Conservation (phyloP, 208 protist species). For the Trypanosoma vivax region DNA sequence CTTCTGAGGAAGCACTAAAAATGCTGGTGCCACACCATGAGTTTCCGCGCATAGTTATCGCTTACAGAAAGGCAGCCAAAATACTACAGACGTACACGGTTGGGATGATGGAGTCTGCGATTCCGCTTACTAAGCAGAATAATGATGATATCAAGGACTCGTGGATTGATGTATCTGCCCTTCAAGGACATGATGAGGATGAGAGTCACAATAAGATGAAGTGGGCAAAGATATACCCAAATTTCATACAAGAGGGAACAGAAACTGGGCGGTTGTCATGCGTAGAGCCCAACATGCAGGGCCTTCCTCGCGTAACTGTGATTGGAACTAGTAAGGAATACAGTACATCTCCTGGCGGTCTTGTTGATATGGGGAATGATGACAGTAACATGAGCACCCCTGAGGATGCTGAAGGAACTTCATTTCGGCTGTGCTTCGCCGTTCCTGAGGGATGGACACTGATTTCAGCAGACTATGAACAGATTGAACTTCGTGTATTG, state of each 20-base stretch:
- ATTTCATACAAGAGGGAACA: conserved; percentile 85
- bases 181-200: background rate
- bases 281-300: conserved; percentile 87
- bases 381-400: background rate
- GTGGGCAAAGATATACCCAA: conserved; percentile 43
- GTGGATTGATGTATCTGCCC: background rate
- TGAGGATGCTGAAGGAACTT: conserved; percentile 8
- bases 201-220: conserved; percentile 2
- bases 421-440: conserved; percentile 76
- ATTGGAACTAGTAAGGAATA: conserved; percentile 1
- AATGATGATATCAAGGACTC: conserved; percentile 15
- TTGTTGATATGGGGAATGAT: conserved; percentile 3
- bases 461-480: conserved; percentile 85
- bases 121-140: conserved; percentile 20
- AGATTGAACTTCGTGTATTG: conserved; percentile 89
- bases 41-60: conserved; percentile 61
- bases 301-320: conserved; percentile 50
- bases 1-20: conserved; percentile 81
- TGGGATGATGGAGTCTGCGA: conserved; percentile 74
- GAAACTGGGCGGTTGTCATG: conserved; percentile 87
- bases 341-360: background rate
- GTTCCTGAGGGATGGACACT: conserved; percentile 48
- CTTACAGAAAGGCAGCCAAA: conserved; percentile 81
- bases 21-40: conserved; percentile 63
- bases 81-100: conserved; percentile 85